phyloP scores from a whole-genome alignment of 257 asterid species.

The Solanum dulcamara region DNA sequence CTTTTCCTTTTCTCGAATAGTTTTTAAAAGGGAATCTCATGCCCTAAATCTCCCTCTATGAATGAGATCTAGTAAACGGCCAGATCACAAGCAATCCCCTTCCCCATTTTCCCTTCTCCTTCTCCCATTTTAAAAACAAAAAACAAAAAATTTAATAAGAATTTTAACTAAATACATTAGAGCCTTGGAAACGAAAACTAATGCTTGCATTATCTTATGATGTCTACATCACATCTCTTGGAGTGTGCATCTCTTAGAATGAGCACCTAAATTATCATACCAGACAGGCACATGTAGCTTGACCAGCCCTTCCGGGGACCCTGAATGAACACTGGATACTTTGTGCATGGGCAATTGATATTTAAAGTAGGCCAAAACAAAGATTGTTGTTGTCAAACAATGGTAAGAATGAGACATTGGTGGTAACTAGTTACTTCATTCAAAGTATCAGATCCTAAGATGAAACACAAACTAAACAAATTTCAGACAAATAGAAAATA shows the following conservation, averaged over 20 bases:
- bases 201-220: no score
- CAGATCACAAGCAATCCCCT: not conserved
- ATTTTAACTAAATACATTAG: no score
- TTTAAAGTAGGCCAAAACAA: not conserved
- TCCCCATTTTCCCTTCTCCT: no score
- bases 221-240: no score
- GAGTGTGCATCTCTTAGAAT: no score
- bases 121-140: no score
- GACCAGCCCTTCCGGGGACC: no score
- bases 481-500: not conserved
- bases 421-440: not conserved
- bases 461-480: not conserved
- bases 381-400: no score
- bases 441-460: not conserved
- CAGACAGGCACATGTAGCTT: no score
- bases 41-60: not conserved
- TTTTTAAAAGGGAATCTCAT: not conserved
- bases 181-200: no score
- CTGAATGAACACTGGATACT: not conserved
- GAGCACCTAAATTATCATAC: no score
- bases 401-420: not conserved
- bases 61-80: not conserved
- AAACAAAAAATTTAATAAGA: no score
- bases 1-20: not conserved
- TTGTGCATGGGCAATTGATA: not conserved